These are phyloP conservation scores for Erythrophleum ivorense DNA, from an alignment of 331 rosid species.

Conservation along the genomic window DNA sequence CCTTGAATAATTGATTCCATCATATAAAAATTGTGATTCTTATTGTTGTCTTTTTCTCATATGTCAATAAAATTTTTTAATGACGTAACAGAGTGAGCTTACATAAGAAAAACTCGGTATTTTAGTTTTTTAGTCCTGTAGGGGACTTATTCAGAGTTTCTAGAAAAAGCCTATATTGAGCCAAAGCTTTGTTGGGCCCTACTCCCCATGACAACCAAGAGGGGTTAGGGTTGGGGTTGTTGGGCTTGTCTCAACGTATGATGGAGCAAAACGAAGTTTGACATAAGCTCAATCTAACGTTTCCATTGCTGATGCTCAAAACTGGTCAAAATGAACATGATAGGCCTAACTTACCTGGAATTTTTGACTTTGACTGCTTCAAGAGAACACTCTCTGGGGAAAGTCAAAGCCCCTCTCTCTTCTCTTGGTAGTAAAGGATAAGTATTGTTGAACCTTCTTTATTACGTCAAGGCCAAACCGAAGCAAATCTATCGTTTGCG, in stretches of 20 bases:
- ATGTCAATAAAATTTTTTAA: neutral
- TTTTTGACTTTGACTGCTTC: conserved; percentile 40
- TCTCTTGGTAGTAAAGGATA: neutral
- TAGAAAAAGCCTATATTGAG: neutral
- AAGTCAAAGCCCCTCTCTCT: conserved; percentile 23
- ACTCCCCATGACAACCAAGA: neutral
- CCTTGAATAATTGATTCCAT: neutral
- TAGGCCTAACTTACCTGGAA: conserved; percentile 9
- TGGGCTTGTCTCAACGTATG: conserved; percentile 19
- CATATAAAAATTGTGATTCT: neutral
- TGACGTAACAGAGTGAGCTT: neutral
- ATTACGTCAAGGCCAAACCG: conserved; percentile 13
- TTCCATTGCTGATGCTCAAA: conserved; percentile 24
- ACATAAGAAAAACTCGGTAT: neutral
- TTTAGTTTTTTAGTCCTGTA: neutral
- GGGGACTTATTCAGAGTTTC: neutral
- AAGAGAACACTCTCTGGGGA: neutral
- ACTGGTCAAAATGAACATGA: conserved; percentile 33
- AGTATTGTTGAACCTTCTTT: neutral
- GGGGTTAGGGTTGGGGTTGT: conserved; percentile 4
- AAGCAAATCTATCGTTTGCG: conserved; percentile 20
- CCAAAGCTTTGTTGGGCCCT: neutral
- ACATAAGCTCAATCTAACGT: conserved; percentile 26
- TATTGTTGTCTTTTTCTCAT: neutral
- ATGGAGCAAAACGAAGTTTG: neutral